A percentile compares a stretch with the other conserved stretches of the same genome.
Evolutionary conservation across 2,329 filamentous ascomycete species (phyloP).

Genomic region (Cercospora beticola): DNA sequence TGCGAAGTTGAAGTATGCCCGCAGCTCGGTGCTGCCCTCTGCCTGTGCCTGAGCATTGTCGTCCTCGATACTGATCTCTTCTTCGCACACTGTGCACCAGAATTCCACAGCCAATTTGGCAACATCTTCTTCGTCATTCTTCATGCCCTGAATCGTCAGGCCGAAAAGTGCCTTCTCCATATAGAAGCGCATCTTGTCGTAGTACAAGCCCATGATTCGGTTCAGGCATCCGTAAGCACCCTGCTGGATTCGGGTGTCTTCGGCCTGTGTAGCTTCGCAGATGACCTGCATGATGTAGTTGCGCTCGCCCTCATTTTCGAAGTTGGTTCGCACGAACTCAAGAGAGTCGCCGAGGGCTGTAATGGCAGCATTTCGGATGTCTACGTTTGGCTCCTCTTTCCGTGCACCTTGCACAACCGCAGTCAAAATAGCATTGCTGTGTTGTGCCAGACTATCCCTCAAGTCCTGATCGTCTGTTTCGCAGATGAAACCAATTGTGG

Average conservation of each 20-base stretch:
- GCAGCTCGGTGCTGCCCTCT: constrained; percentile 78
- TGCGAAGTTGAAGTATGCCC: constrained; percentile 94
- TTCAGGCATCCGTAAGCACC: constrained; percentile 96
- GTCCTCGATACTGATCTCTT: constrained; percentile 96
- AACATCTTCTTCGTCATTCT: constrained; percentile 95
- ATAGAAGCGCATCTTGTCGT: constrained; percentile 99
- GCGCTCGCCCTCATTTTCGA: constrained; percentile 97
- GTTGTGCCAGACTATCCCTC: constrained; percentile 72
- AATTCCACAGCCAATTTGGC: constrained; percentile 98
- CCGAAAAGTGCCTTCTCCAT: constrained; percentile 99
- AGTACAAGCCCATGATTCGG: constrained; percentile 97
- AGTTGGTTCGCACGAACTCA: constrained; percentile 97
- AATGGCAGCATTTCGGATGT: constrained; percentile 90
- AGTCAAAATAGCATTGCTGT: constrained; percentile 97
- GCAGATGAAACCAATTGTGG: constrained; percentile 97
- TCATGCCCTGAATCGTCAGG: constrained; percentile 97
- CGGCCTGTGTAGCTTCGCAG: constrained; percentile 95
- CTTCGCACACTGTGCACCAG: constrained; percentile 99
- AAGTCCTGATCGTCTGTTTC: constrained; percentile 90
- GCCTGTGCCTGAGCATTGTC: constrained; percentile 75
- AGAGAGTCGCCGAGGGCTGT: constrained; percentile 92
- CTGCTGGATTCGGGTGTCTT: constrained; percentile 88
- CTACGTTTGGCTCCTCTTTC: constrained; percentile 88
- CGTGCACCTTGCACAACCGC: constrained; percentile 96
- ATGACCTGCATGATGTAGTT: constrained; percentile 99